Base-by-base conservation (phyloP, 257 asterid genomes). In the Capsicum pubescens region DNA sequence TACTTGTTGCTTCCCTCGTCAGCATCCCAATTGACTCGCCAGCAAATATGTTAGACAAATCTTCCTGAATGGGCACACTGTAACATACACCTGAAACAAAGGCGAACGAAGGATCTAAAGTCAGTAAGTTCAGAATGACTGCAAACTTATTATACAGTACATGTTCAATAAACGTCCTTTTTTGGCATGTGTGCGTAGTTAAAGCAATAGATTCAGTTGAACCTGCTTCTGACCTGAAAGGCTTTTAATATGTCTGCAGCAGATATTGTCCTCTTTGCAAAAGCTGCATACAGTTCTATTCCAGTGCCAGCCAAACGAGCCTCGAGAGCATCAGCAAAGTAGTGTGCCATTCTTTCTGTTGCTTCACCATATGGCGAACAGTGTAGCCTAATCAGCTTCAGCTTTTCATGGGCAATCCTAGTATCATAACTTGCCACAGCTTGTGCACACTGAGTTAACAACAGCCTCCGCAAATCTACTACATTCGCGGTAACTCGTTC, bases 271-370 rank as follows among this genome's bases (percentile, higher is more conserved):
- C 81, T 58, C 7, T 35, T 61, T 7, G 59, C 11, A 3, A 79
- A 32, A 63, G 79, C 79, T 21, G 85, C 21, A 35, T 86, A 86
- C 14, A 83, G 44, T 9, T 82, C 79, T 16, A 86, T 44, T 8
- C 92, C 89, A 35, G 83, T 88, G 8, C 92, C 89, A 7, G 85
- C 80, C 6, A 88, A n/a, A 14, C 90, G 88, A 11, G 88, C 92
- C 80, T 89, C 88, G 0, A 87, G 86, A 48, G 89, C 87, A n/a
- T 86, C 79, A 8, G 90, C 90, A 72, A 89, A 56, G 64, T 71
- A 86, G 44, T 84, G 82, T 7, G 89, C 89, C 83, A 86, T 10
- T 78, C 90, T 88, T 69, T 86, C 89, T 7, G 82, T 79, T 44
- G 87, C 90, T 32, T 89, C 89, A 7, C 92, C 88, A 54, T 19